Conservation (phyloP, 1,139 yeast genomes). For the Kazachstania sp. region DNA sequence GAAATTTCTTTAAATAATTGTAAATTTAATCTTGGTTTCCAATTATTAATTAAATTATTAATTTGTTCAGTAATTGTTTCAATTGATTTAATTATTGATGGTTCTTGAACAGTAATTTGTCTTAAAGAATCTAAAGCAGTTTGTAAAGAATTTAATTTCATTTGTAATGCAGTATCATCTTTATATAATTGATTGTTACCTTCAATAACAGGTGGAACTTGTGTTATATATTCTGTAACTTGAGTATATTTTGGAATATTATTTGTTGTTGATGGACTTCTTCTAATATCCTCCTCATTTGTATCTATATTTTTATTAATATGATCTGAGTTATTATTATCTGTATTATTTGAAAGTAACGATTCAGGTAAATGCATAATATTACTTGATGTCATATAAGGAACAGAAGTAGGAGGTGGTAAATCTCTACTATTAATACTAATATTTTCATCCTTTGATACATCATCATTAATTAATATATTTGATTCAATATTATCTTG, state of each 20-base stretch:
- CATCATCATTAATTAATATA: background rate
- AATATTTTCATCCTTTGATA: background rate
- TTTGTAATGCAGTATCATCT: conserved; percentile 16
- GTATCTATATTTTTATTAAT: background rate
- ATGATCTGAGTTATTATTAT: background rate
- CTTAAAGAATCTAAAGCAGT: conserved; percentile 11
- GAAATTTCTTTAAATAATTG: conserved; percentile 2
- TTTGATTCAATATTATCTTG: background rate
- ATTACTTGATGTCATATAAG: background rate
- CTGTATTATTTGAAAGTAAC: background rate
- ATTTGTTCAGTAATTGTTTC: conserved; percentile 14
- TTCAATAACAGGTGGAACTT: conserved; percentile 6
- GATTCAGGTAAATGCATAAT: conserved; percentile 2
- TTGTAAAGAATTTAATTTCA: conserved; percentile 14
- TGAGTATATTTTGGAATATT: background rate
- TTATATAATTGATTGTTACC: conserved; percentile 16
- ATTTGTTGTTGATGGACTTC: background rate
- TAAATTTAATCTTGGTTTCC: conserved; percentile 17
- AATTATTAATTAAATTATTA: conserved; percentile 10
- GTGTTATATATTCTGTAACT: background rate
- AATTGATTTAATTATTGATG: conserved; percentile 11
- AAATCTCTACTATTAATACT: background rate
- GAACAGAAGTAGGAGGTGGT: background rate
- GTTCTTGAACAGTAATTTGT: conserved; percentile 6
- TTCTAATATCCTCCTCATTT: background rate